Evolutionary conservation across 2,329 filamentous ascomycete genomes (phyloP).

Genomic region (Cladosporium sp.): DNA sequence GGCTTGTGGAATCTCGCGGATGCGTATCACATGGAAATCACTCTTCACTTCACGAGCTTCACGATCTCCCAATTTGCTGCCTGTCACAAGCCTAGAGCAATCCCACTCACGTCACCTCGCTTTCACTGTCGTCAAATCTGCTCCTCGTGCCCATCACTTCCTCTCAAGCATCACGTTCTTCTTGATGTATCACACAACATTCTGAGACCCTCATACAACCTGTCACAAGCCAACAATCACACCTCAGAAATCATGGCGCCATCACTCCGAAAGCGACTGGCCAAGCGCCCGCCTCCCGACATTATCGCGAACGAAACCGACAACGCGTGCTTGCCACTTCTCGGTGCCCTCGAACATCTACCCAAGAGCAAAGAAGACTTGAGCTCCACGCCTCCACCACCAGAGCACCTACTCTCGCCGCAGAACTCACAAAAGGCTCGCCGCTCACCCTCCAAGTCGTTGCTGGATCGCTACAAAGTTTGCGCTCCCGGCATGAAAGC

Average conservation of each 20-base stretch:
- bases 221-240: neutral
- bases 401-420: neutral
- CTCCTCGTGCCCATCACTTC: too few species aligned
- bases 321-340: neutral
- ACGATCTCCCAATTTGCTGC: too few species aligned
- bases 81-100: too few species aligned
- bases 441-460: slow-evolving; percentile 9
- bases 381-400: slow-evolving; percentile 6
- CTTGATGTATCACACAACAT: too few species aligned
- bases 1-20: neutral
- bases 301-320: neutral
- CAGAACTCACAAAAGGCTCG: neutral
- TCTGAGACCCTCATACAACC: too few species aligned
- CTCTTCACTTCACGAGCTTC: too few species aligned
- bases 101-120: too few species aligned
- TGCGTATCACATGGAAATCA: too few species aligned
- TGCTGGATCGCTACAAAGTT: slow-evolving; percentile 13
- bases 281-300: slow-evolving; percentile 1
- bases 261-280: slow-evolving; percentile 13
- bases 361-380: slow-evolving; percentile 4
- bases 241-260: slow-evolving; percentile 5
- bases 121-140: too few species aligned
- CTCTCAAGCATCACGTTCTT: too few species aligned
- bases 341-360: slow-evolving; percentile 1
- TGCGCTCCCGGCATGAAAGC: neutral